Evolutionary conservation across 73 alveolate species (phyloP), one percentile per base, ranked within the genome.

Genomic region (Tetrahymena borealis): DNA sequence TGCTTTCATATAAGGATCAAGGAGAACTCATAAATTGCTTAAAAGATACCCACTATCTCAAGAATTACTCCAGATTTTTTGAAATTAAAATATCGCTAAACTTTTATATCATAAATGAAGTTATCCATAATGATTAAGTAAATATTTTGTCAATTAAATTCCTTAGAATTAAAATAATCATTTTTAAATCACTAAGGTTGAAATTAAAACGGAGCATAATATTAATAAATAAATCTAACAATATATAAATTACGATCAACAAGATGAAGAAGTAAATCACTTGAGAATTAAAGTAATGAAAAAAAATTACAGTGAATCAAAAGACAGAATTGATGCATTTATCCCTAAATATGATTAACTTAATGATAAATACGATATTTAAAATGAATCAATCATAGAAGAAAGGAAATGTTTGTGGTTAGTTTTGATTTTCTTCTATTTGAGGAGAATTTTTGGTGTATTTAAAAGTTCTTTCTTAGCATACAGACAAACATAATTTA

Each of bases 171-270:
- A 24, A 24, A 60, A 60, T 24, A 60, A 60, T 60, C 4, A 60
- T 60, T 60, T 60, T 60, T 60, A n/a, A n/a, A n/a, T n/a, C n/a
- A n/a, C n/a, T n/a, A n/a, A 60, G 85, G 85, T 60, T 60, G 85
- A 60, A 60, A 60, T 60, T 24, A 60, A 60, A 60, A 60, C 85
- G 20, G 85, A 60, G 85, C 85, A 60, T 35, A 60, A 60, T 35
- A 60, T 60, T 35, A 60, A 60, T 60, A 60, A 60, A 60, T 60
- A 60, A 60, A 60, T 60, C 28, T 60, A 60, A 60, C n/a, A 32
- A 24, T 60, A 60, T 60, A 60, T 60, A 32, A 60, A 60, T 35
- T 60, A 60, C 85, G 85, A 60, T 35, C 28, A 60, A 60, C 28
- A 60, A 60, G 85, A 60, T 60, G 85, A 60, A 60, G 85, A 60